Conservation (phyloP, 2,329 filamentous ascomycete species). For the Fusarium sp. region DNA sequence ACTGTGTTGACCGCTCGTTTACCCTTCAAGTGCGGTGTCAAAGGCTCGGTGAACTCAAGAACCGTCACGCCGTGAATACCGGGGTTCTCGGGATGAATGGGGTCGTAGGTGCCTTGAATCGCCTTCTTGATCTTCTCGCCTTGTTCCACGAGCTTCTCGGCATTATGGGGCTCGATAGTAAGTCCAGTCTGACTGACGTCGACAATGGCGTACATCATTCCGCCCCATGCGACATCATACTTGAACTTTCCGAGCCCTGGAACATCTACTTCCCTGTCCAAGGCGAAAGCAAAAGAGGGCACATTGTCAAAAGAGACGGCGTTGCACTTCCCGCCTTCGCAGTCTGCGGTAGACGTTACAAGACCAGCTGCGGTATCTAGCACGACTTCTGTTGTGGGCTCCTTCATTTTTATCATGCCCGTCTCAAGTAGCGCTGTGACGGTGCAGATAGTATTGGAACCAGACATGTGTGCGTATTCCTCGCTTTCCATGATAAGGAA, state of each 20-base stretch:
- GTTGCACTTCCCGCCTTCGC: conserved; percentile 60
- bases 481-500: conserved; percentile 65
- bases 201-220: conserved; percentile 62
- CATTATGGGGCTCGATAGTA: conserved; percentile 52
- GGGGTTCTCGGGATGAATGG: conserved; percentile 61
- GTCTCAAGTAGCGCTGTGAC: conserved; percentile 63
- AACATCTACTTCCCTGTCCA: conserved; percentile 51
- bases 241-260: not conserved
- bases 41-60: too few species aligned
- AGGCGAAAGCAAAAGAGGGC: conserved; percentile 58
- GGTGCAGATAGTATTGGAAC: conserved; percentile 62
- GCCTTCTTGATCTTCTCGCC: conserved; percentile 61
- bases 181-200: conserved; percentile 57
- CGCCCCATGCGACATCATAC: conserved; percentile 64
- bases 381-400: conserved; percentile 58
- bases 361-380: conserved; percentile 64
- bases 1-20: too few species aligned
- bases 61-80: conserved; percentile 57
- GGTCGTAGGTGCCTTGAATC: conserved; percentile 53
- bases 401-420: conserved; percentile 62
- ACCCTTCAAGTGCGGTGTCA: too few species aligned
- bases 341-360: conserved; percentile 58
- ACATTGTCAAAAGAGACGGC: conserved; percentile 63
- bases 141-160: conserved; percentile 56
- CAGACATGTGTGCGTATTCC: conserved; percentile 60